Evolutionary conservation across 176 grass and related monocot genomes (phyloP), one percentile per base, ranked within the genome.

Genomic region (Carex scoparia): DNA sequence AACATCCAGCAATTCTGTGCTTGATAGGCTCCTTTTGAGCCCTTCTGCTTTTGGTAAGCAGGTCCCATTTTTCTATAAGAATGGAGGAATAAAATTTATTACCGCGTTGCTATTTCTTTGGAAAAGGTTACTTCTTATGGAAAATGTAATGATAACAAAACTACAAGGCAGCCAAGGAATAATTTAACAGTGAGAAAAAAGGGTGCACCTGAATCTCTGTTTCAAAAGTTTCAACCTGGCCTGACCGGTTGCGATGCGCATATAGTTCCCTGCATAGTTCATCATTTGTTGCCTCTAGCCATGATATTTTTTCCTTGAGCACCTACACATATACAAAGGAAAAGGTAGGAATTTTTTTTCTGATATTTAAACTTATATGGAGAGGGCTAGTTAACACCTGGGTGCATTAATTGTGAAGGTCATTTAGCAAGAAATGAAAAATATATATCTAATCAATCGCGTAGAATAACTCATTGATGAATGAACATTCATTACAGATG

Each of bases 231-330:
- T 96, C 91, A 85, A 16, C 70, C 54, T 81, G 84, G 81, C 63
- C 79, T 84, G 73, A 80, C 32, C 27, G 78, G 63, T 54, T 92
- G 16, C 91, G 90, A 69, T 89, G 75, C 48, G 53, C 88, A 88
- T 90, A 94, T 27, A 99, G 84, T 66, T 99, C 91, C 79, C 91
- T 91, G 83, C 90, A 96, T 81, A 99, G 91, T 60, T 94, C 90
- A 67, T 94, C 91, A 46, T 99, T 99, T 53, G 93, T 96, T 75
- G 94, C 83, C 85, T 99, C 97, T 82, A 99, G 90, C 91, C 91
- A 96, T 85, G 88, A 92, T 70, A 99, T 90, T 88, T 79, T 96
- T 80, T 99, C 91, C 86, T 92, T 95, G 15, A 99, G 93, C 86
- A 82, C 86, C 97, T 99, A 88, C 46, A 90, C 70, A 81, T 85